phyloP scores from a whole-genome alignment of 441 rosid genomes.

The Pelargonium fulgidum region DNA sequence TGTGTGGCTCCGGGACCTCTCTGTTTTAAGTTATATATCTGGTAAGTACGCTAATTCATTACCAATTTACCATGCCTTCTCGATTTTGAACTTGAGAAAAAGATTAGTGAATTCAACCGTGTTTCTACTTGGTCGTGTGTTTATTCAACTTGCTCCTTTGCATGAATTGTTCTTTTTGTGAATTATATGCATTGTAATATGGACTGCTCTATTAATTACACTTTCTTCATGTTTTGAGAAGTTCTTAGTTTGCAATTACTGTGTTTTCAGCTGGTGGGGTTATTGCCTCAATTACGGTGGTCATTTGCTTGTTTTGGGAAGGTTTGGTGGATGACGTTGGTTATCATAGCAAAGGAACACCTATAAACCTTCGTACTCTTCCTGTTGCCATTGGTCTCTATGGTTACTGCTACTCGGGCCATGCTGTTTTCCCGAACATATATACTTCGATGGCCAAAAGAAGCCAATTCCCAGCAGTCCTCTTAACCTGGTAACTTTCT shows the following conservation, averaged over 20 bases:
- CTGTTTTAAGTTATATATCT: constrained; percentile 76
- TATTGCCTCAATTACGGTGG: constrained; percentile 66
- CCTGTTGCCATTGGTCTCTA: constrained; percentile 92
- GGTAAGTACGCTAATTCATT: constrained; percentile 35
- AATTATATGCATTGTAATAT: not conserved
- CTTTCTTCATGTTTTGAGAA: constrained; percentile 5
- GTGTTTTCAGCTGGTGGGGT: constrained; percentile 80
- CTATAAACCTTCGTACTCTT: constrained; percentile 55
- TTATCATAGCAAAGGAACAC: constrained; percentile 49
- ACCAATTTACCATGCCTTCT: not conserved
- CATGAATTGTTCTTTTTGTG: not conserved
- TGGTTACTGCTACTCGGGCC: constrained; percentile 90
- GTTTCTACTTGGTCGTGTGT: not conserved
- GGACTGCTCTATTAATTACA: not conserved
- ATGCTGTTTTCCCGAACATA: constrained; percentile 88
- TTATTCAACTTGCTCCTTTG: not conserved
- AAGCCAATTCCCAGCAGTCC: constrained; percentile 57
- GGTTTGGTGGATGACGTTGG: constrained; percentile 71
- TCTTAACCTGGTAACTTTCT: constrained; percentile 47
- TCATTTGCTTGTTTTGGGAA: constrained; percentile 76
- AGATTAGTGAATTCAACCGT: not conserved
- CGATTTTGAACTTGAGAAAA: constrained; percentile 7
- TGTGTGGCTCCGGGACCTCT: constrained; percentile 82
- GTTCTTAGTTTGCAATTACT: constrained; percentile 10
- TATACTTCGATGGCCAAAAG: constrained; percentile 84